Evolutionary conservation across 1,284 basidiomycete genomes (phyloP).

Genomic region (Tilletia walkeri): DNA sequence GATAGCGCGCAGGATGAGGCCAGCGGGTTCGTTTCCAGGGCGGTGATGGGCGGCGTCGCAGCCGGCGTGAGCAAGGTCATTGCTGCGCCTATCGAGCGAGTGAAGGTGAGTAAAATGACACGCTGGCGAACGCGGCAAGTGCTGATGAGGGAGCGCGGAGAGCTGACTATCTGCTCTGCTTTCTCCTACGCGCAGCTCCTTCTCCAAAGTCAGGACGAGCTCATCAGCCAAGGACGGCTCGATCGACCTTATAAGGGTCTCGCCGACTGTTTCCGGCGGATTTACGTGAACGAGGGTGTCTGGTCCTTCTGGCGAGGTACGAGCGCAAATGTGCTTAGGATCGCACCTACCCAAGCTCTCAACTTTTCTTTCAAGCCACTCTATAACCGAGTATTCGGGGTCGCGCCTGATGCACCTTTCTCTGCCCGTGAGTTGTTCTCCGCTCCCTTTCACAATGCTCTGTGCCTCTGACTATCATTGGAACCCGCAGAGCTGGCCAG

Average conservation of each 20-base stretch:
- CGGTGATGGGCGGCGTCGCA: constrained; percentile 37
- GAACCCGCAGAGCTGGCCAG: constrained; percentile 41
- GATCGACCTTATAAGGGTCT: constrained; percentile 78
- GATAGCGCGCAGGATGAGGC: neutral
- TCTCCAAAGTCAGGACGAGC: constrained; percentile 31
- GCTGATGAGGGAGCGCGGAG: too few species aligned
- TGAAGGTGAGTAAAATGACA: constrained; percentile 62
- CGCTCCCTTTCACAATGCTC: neutral
- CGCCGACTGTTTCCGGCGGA: constrained; percentile 79
- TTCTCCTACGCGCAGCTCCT: constrained; percentile 11
- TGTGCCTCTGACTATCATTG: neutral
- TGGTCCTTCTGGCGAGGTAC: constrained; percentile 90
- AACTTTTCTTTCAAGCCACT: constrained; percentile 82
- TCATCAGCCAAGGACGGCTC: constrained; percentile 56
- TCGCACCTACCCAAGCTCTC: constrained; percentile 93
- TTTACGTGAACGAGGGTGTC: constrained; percentile 85
- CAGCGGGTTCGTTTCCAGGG: constrained; percentile 13
- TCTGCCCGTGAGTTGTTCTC: constrained; percentile 15
- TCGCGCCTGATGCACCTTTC: constrained; percentile 50
- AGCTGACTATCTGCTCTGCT: too few species aligned
- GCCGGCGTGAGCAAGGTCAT: constrained; percentile 90
- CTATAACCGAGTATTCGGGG: constrained; percentile 29
- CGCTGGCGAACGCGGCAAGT: too few species aligned
- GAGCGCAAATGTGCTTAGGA: constrained; percentile 95
- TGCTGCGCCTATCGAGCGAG: constrained; percentile 97